Evolutionary conservation across 2,329 filamentous ascomycete species (phyloP).

Genomic region (Diaporthe velutina): DNA sequence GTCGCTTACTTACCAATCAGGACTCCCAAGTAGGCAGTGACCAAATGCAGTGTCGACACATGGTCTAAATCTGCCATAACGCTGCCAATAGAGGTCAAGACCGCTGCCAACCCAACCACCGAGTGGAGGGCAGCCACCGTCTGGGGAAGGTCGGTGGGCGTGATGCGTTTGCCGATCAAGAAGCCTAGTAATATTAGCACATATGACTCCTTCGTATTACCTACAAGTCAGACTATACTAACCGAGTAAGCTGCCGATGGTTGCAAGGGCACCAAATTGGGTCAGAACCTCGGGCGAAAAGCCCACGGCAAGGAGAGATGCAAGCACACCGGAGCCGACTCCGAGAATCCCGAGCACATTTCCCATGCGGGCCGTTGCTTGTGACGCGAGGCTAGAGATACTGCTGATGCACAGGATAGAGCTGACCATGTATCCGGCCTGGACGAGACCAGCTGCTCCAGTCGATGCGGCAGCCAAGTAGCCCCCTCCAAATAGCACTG

Average conservation of each 20-base stretch:
- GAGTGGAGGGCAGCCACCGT: conserved; percentile 92
- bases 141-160: conserved; percentile 88
- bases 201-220: conserved; percentile 30
- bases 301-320: conserved; percentile 84
- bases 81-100: conserved; percentile 88
- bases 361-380: conserved; percentile 84
- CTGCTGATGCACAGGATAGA: conserved; percentile 89
- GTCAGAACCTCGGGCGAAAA: conserved; percentile 83
- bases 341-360: conserved; percentile 90
- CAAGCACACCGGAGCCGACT: conserved; percentile 84
- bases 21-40: conserved; percentile 88
- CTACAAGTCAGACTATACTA: conserved; percentile 33
- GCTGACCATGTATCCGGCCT: conserved; percentile 89
- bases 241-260: conserved; percentile 76
- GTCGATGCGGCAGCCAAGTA: conserved; percentile 85
- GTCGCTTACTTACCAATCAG: conserved; percentile 71
- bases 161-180: conserved; percentile 87
- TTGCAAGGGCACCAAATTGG: conserved; percentile 84
- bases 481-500: conserved; percentile 81
- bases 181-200: conserved; percentile 60
- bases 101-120: conserved; percentile 89
- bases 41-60: conserved; percentile 83
- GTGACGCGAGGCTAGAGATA: conserved; percentile 84
- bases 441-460: conserved; percentile 85
- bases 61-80: conserved; percentile 81